phyloP scores from a whole-genome alignment of 2,329 filamentous ascomycete genomes.

The Penicillium sp. region DNA sequence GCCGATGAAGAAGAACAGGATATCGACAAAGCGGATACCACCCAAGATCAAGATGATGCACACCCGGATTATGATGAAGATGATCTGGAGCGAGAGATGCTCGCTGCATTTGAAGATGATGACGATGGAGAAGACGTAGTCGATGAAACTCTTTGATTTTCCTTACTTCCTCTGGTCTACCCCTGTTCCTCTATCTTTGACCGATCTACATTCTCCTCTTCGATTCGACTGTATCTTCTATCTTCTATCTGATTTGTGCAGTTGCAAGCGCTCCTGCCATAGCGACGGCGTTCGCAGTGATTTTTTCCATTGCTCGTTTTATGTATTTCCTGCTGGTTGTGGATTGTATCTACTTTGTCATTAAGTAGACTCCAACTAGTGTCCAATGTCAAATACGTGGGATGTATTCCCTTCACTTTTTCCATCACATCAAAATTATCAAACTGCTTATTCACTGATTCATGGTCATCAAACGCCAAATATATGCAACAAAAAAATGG shows the following conservation, averaged over 20 bases:
- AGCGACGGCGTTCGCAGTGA: constrained; percentile 28
- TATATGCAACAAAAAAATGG: constrained; percentile 11
- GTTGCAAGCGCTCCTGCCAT: constrained; percentile 32
- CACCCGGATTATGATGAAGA: constrained; percentile 46
- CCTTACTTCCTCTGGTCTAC: constrained; percentile 2
- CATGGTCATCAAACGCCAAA: constrained; percentile 9
- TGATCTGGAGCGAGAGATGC: constrained; percentile 55
- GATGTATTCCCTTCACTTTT: not conserved
- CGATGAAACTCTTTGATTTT: constrained; percentile 33
- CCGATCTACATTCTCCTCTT: not conserved
- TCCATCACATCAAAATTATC: not conserved
- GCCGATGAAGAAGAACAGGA: constrained; percentile 18
- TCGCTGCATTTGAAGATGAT: constrained; percentile 58
- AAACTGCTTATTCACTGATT: not conserved
- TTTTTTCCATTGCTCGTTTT: not conserved
- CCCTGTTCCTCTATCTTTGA: not conserved
- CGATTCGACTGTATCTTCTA: not conserved
- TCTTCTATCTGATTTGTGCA: constrained; percentile 10
- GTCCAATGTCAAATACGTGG: constrained; percentile 1
- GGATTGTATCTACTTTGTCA: not conserved
- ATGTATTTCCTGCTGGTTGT: not conserved
- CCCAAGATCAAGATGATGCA: constrained; percentile 30
- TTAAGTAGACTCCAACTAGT: not conserved
- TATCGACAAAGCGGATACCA: constrained; percentile 29
- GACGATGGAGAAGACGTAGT: constrained; percentile 36